These are phyloP conservation scores for Aspergillus pseudoterreus DNA, from an alignment of 2,329 filamentous ascomycete species.

Conservation along the genomic window DNA sequence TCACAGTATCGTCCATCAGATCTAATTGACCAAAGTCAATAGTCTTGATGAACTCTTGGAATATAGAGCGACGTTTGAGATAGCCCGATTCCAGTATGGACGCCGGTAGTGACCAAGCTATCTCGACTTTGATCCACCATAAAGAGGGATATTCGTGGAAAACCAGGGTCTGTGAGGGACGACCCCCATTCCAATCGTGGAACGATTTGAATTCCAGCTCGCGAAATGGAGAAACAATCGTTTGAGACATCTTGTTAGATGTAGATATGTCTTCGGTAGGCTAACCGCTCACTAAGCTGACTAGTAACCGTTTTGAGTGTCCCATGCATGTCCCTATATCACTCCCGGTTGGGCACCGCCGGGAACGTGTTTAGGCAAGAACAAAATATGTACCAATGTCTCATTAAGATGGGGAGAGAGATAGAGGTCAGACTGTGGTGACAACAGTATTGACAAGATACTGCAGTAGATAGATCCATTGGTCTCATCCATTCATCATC, in stretches of 20 bases:
- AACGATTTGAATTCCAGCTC: slow-evolving; percentile 3
- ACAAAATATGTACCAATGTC: no score
- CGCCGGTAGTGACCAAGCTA: slow-evolving; percentile 6
- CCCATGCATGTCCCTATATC: no score
- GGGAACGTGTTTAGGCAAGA: no score
- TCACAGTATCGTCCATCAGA: slow-evolving; percentile 15
- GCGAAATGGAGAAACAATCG: slow-evolving; percentile 42
- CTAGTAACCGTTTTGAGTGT: no score
- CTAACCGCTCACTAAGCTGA: no score
- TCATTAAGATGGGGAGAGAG: no score
- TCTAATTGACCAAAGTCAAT: slow-evolving; percentile 11
- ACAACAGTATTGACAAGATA: no score
- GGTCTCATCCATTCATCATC: no score
- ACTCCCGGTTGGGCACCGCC: no score
- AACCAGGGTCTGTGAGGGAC: slow-evolving; percentile 13
- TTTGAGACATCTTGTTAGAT: background rate
- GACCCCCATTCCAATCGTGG: slow-evolving; percentile 1
- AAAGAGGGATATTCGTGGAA: slow-evolving; percentile 6
- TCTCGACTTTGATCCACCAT: slow-evolving; percentile 10
- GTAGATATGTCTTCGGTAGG: no score
- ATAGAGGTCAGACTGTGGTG: no score
- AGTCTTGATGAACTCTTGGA: slow-evolving; percentile 8
- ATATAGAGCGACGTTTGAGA: slow-evolving; percentile 3
- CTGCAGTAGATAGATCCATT: no score
- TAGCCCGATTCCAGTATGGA: slow-evolving; percentile 1